These are phyloP conservation scores for Xylaria flabelliformis DNA, from an alignment of 495 filamentous ascomycete genomes.

Conservation along the genomic window DNA sequence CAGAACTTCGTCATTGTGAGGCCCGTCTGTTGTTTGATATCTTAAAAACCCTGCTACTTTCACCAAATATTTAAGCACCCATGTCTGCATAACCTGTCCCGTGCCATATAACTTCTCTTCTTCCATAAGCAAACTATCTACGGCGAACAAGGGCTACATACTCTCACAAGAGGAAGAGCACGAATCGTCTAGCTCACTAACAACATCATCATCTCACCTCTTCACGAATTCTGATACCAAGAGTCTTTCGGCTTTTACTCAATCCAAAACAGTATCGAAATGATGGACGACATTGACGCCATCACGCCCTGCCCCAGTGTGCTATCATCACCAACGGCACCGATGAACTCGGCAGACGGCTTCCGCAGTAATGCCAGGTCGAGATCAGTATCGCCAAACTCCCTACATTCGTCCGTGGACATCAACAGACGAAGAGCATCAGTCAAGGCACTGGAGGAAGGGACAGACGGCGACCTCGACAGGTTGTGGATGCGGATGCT, in stretches of 20 bases:
- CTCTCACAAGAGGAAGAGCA: not conserved
- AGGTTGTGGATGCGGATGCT: slow-evolving; percentile 55
- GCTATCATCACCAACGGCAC: slow-evolving; percentile 14
- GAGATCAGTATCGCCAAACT: slow-evolving; percentile 37
- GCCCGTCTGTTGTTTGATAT: not conserved
- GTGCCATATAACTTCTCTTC: not conserved
- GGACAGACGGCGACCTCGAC: slow-evolving; percentile 43
- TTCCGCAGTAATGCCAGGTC: slow-evolving; percentile 26
- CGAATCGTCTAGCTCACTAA: not conserved
- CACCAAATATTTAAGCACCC: not conserved
- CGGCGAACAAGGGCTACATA: not conserved
- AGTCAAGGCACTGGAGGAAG: slow-evolving; percentile 39
- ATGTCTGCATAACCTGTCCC: not conserved
- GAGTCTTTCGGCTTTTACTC: not conserved
- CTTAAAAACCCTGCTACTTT: not conserved
- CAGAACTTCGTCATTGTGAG: slow-evolving; percentile 21
- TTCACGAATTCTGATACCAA: slow-evolving; percentile 15
- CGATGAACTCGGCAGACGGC: slow-evolving; percentile 27
- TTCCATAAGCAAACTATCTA: not conserved
- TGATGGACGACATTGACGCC: slow-evolving; percentile 40
- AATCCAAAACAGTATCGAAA: not conserved
- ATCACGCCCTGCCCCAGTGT: slow-evolving; percentile 40
- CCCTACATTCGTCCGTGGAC: slow-evolving; percentile 30
- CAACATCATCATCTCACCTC: not conserved
- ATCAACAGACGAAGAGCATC: slow-evolving; percentile 36